These are phyloP conservation scores for Telfairia occidentalis DNA, from an alignment of 331 rosid species.

Conservation along the genomic window DNA sequence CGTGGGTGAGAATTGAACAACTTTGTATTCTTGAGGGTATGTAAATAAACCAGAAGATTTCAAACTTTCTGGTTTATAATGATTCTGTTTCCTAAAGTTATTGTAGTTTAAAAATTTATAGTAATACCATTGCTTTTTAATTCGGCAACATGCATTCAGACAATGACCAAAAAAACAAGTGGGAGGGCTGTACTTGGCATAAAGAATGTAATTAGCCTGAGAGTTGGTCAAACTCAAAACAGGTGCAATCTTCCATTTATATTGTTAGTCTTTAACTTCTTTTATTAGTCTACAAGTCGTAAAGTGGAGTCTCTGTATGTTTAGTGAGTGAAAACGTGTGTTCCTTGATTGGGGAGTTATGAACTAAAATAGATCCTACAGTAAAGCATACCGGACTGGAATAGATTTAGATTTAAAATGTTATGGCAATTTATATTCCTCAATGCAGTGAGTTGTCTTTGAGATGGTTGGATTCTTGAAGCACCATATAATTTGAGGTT, in stretches of 20 bases:
- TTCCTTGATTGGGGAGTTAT: too few species aligned
- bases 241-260: too few species aligned
- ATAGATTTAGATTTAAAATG: too few species aligned
- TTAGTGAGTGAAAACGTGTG: too few species aligned
- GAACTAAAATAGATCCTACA: too few species aligned
- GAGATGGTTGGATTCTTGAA: not conserved
- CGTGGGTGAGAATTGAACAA: not conserved
- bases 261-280: too few species aligned
- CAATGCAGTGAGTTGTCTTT: not conserved
- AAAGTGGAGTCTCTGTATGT: too few species aligned
- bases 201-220: too few species aligned
- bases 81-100: not conserved
- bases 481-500: not conserved
- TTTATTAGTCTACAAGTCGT: too few species aligned
- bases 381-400: too few species aligned
- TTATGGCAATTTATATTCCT: too few species aligned
- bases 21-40: not conserved
- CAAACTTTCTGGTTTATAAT: not conserved
- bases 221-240: too few species aligned
- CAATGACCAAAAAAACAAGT: not conserved
- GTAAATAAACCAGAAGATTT: not conserved
- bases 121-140: not conserved
- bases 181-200: not conserved
- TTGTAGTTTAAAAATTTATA: not conserved
- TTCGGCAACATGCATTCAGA: not conserved